phyloP scores from a whole-genome alignment of 148 eudicot genomes.

The Fagopyrum esculentum region DNA sequence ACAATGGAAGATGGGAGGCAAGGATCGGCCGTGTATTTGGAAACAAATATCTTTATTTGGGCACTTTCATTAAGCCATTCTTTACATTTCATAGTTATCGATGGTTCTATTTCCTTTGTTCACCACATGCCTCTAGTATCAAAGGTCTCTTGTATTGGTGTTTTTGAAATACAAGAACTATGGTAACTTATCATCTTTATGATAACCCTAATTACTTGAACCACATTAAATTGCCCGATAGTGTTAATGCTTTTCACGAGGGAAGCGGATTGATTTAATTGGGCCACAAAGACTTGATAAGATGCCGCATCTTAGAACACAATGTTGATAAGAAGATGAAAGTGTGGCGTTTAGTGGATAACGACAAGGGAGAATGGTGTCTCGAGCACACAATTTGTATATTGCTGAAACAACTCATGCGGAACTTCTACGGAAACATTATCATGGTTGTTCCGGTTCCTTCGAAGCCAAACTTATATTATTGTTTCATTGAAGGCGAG shows the following conservation, averaged over 20 bases:
- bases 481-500: background rate
- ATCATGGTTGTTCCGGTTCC: background rate
- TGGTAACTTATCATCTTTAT: background rate
- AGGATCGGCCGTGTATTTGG: constrained; percentile 62
- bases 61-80: constrained; percentile 43
- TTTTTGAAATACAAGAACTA: background rate
- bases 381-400: background rate
- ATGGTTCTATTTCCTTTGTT: background rate
- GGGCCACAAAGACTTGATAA: background rate
- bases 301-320: background rate
- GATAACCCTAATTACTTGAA: background rate
- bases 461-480: background rate
- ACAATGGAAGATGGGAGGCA: constrained; percentile 72
- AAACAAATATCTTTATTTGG: constrained; percentile 61
- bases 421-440: too few species aligned
- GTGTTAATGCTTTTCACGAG: too few species aligned
- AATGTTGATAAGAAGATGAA: background rate
- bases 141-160: background rate
- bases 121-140: background rate
- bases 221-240: background rate
- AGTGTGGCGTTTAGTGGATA: background rate
- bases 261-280: background rate
- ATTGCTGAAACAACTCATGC: background rate
- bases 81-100: too few species aligned
- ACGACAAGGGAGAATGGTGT: background rate